Base-by-base conservation (phyloP, 768 basidiomycete genomes). In the Xerocomus spinulosus region DNA sequence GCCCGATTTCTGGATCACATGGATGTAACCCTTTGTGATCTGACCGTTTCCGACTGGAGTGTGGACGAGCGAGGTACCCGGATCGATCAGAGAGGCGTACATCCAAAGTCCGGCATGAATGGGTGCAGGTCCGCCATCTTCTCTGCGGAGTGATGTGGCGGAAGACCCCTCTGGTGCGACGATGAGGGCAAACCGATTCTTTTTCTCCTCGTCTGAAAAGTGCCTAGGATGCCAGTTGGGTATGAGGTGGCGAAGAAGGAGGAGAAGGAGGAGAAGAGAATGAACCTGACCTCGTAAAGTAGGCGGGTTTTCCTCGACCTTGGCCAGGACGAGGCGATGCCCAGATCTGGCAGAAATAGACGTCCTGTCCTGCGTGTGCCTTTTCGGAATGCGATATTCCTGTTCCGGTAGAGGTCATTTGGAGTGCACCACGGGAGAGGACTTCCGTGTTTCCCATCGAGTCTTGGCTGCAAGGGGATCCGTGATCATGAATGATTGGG, bases 391-490 rank as follows among this genome's bases (percentile, higher is more conserved):
- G 94, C 0, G 82, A 75, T 58, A 97, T 95, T 4, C 95, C 95
- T 0, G 86, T 93, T 9, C 94, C 94, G 0, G 94, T 83, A 2
- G 87, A 91, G 2, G 93, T 93, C 70, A 96, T 80, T 66, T 97
- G 94, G 26, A 97, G 57, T 57, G 92, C 87, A 1, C 95, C 95
- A 14, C 92, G 82, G 63, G 83, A 83, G 62, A 97, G 79, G 49
- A 93, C 75, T 65, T 98, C 95, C 45, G 78, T 77, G 70, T 95
- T 95, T 32, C 85, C 85, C 86, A 96, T 89, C 5, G 85, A 89
- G 68, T 97, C 95, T 67, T 85, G 79, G 70, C 92, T 91, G 49
- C 23, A 28, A 30, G 13, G 39, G 14, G 23, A 7, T 47, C 14
- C n/a, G n/a, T n/a, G n/a, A n/a, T n/a, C n/a, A n/a, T n/a, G n/a